Percentiles rank a stretch among this genome's conserved stretches.
These are phyloP conservation scores for Linaria vulgaris DNA, from an alignment of 257 asterid genomes.

Conservation along the genomic window DNA sequence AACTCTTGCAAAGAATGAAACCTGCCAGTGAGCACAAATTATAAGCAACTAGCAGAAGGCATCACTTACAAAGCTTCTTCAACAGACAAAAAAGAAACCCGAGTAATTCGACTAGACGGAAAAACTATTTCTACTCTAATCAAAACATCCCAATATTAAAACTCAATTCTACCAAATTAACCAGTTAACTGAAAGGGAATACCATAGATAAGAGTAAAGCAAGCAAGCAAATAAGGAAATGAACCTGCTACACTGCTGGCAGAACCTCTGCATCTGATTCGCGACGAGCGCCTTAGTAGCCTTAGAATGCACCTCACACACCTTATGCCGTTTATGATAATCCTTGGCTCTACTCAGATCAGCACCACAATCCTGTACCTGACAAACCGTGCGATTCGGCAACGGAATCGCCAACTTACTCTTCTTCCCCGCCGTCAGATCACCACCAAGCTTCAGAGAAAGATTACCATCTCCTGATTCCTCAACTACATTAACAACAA, in stretches of 20 bases:
- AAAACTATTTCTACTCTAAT: neutral
- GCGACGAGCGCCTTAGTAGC: slow-evolving; percentile 62
- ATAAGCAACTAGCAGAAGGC: slow-evolving; percentile 5
- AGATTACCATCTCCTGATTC: slow-evolving; percentile 37
- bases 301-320: slow-evolving; percentile 77
- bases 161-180: too few relatives aligned
- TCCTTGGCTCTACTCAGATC: slow-evolving; percentile 76
- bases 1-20: slow-evolving; percentile 85
- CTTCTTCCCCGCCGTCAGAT: slow-evolving; percentile 56
- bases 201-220: neutral
- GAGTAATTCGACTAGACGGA: slow-evolving; percentile 2
- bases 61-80: slow-evolving; percentile 1
- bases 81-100: neutral
- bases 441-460: slow-evolving; percentile 55
- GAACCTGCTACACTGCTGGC: slow-evolving; percentile 91
- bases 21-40: slow-evolving; percentile 36
- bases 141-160: too few relatives aligned
- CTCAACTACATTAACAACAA: slow-evolving; percentile 30
- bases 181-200: neutral
- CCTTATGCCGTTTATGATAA: slow-evolving; percentile 80
- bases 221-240: neutral
- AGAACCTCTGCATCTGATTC: slow-evolving; percentile 75
- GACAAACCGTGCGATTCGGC: slow-evolving; percentile 58
- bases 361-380: slow-evolving; percentile 68
- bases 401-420: slow-evolving; percentile 44